These are phyloP conservation scores for Rhodotorula babjevae DNA, from an alignment of 768 basidiomycete genomes.

Conservation along the genomic window DNA sequence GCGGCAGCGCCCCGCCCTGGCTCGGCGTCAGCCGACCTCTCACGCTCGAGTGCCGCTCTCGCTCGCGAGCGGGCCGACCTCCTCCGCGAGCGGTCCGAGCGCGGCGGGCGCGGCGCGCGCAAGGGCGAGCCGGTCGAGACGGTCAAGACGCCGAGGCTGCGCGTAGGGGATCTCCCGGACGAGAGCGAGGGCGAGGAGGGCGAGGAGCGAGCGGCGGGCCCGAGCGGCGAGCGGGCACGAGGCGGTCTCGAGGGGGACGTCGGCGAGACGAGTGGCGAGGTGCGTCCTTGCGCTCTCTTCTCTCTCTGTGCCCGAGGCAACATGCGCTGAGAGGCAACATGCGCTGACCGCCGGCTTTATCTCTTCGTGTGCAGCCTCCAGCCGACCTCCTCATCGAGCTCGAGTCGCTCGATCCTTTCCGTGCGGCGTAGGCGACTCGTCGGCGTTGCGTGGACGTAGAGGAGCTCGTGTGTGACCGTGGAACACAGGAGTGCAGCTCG, in stretches of 20 bases:
- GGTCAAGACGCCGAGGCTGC: not conserved
- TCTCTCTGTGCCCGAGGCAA: not conserved
- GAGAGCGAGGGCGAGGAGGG: not conserved
- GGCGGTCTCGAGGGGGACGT: too few relatives aligned
- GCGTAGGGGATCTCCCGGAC: not conserved
- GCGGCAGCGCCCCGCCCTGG: not conserved
- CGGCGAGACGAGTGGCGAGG: not conserved
- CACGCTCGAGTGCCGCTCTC: not conserved
- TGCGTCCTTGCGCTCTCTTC: not conserved
- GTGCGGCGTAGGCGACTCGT: not conserved
- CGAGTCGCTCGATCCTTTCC: conserved; percentile 9
- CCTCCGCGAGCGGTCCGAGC: conserved; percentile 17
- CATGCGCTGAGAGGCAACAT: too few relatives aligned
- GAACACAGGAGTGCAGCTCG: too few relatives aligned
- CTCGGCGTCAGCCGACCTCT: too few relatives aligned
- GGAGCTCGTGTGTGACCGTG: too few relatives aligned
- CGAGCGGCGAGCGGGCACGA: not conserved
- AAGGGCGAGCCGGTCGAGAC: not conserved
- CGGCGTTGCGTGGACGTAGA: too few relatives aligned
- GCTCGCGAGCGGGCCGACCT: conserved; percentile 14
- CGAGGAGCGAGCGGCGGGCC: not conserved
- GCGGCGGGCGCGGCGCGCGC: not conserved
- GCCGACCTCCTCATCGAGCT: conserved; percentile 4
- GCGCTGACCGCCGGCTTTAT: not conserved
- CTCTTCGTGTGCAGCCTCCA: not conserved